A percentile compares a stretch with the other conserved stretches of the same genome.
phyloP scores from a whole-genome alignment of 1,284 basidiomycete species.

The Papiliotrema fonsecae region DNA sequence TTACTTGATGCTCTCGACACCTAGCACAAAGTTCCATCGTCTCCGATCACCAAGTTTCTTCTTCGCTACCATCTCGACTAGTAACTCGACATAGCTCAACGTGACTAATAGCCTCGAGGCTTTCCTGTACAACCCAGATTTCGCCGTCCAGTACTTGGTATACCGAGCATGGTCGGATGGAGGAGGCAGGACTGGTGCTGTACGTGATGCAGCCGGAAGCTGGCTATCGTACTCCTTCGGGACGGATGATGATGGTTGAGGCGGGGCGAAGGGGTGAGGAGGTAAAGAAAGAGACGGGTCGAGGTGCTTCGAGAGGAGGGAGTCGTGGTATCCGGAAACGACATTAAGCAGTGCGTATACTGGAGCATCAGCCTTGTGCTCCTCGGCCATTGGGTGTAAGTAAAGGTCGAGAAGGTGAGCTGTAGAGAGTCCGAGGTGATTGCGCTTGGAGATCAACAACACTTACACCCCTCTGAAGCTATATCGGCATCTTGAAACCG shows the following conservation, averaged over 20 bases:
- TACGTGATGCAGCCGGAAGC: slow-evolving; percentile 9
- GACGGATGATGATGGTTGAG: slow-evolving; percentile 34
- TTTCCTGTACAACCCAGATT: slow-evolving; percentile 65
- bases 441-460: too few species aligned
- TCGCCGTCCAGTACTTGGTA: slow-evolving; percentile 74
- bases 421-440: background rate
- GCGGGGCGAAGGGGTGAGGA: slow-evolving; percentile 50
- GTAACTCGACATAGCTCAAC: slow-evolving; percentile 69
- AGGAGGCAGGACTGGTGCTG: slow-evolving; percentile 31
- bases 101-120: slow-evolving; percentile 66
- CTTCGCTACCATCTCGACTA: slow-evolving; percentile 81
- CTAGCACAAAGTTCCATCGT: slow-evolving; percentile 66
- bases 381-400: too few species aligned
- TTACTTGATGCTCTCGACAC: slow-evolving; percentile 76
- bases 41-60: slow-evolving; percentile 53
- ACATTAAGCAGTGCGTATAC: slow-evolving; percentile 44
- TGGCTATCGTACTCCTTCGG: too few species aligned
- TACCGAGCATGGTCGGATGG: slow-evolving; percentile 52
- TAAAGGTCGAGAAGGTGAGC: too few species aligned
- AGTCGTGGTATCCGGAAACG: slow-evolving; percentile 65
- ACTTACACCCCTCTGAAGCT: slow-evolving; percentile 83
- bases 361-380: slow-evolving; percentile 14
- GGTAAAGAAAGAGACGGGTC: slow-evolving; percentile 61
- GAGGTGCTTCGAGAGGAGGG: slow-evolving; percentile 64
- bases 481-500: slow-evolving; percentile 95